Evolutionary conservation across 2,329 filamentous ascomycete species (phyloP), one percentile per base, ranked within the genome.

Genomic region (Pseudocercospora musae): DNA sequence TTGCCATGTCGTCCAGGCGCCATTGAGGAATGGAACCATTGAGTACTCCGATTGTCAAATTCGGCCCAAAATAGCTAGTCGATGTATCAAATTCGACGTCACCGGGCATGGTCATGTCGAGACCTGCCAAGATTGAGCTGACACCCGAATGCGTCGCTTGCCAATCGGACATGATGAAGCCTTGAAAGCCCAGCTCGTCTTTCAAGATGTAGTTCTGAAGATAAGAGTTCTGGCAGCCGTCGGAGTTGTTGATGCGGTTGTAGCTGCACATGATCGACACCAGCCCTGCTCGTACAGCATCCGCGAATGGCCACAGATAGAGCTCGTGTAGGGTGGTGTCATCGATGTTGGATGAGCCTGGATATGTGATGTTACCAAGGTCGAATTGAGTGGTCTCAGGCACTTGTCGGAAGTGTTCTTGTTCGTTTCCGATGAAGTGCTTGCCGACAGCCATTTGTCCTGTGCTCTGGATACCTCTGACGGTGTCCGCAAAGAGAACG

Each of bases 371-470:
- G 48, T 62, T 66, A 78, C 79, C 72, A 4, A 91, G 87, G 13
- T 81, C 79, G 53, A 91, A 86, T 69, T 88, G 82, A 70, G 77
- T 21, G 5, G 67, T 64, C 20, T 68, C 66, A 21, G 64, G 44
- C 5, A 64, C 78, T 69, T 89, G 86, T 63, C 89, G 85, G 85
- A 89, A 83, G 77, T 89, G 78, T 82, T 90, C 82, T 78, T 92
- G 91, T 76, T 91, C 89, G 73, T 92, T 90, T 54, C 79, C 92
- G 90, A 57, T 79, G 83, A 61, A 90, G 7, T 93, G 90, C 81
- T 93, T 93, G 56, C 89, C 89, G 70, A 89, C 92, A 64, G 92
- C 91, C 78, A 96, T 89, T 58, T 93, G 85, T 74, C 91, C 91
- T 10, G 87, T 87, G 70, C 88, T 85, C 73, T 96, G 92, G 49